A percentile compares a stretch with the other conserved stretches of the same genome.
Conservation (phyloP, 345 rosid genomes). For the Xanthoceras sorbifolium region DNA sequence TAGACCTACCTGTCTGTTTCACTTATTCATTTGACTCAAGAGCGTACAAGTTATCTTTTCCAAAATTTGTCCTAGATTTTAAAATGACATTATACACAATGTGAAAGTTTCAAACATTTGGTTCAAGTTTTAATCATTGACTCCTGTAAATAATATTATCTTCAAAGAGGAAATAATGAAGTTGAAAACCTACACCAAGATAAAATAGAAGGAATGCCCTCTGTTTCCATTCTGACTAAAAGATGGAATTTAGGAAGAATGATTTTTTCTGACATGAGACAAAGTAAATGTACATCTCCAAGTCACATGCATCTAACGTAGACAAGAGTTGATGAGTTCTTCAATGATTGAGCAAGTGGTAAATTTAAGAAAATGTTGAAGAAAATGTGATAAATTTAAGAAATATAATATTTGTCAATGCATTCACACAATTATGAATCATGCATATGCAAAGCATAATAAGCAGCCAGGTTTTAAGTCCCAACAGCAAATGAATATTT, state of each 20-base stretch:
- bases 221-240: background rate
- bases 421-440: background rate
- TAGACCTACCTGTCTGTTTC: too few species aligned
- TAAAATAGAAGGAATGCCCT: too few species aligned
- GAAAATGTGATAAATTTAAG: background rate
- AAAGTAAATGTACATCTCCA: background rate
- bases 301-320: background rate
- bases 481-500: conserved; percentile 32
- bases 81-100: too few species aligned
- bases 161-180: too few species aligned
- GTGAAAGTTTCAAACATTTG: background rate
- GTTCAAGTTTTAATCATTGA: background rate
- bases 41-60: too few species aligned
- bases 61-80: too few species aligned
- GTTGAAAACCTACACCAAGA: background rate
- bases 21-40: too few species aligned
- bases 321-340: background rate
- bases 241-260: background rate
- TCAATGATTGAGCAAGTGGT: background rate
- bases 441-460: background rate
- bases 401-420: background rate
- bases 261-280: background rate
- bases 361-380: background rate
- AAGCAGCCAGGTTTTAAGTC: conserved; percentile 1
- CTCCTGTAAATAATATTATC: too few species aligned